Base-by-base conservation (phyloP, 2,329 filamentous ascomycete species). In the Cercospora nicotianae region DNA sequence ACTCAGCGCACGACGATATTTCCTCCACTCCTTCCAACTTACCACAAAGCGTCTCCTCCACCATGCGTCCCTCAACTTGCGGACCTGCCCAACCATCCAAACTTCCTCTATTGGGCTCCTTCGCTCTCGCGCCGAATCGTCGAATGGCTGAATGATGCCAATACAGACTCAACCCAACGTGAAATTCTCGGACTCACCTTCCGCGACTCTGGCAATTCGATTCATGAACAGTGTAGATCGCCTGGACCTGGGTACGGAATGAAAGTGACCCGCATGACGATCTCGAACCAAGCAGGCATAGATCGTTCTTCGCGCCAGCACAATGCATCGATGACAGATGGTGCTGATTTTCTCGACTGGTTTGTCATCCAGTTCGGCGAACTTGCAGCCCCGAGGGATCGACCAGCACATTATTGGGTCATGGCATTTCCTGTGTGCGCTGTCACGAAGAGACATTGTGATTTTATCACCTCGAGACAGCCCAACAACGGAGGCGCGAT, bases 391-490 rank as follows among this genome's bases (percentile, higher is more conserved):
- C 12, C 48, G 3, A 30, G 18, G 9, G 30, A 6, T 18, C 28
- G 48, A 26, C 16, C 48, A 12, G 12, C 33, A 13, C 28, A 61
- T 20, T 68, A 64, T 16, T 68, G 66, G 66, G 26, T 68, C 10
- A 28, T 68, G 20, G 66, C 66, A 31, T 65, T 68, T 26, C 62
- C 62, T 4, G 48, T 62, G 8, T 61, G 57, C 8, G 63, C 58
- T 7, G 33, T 68, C 23, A 58, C 62, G 3, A 30, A 31, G 26
- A 58, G 26, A 16, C 53, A 58, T 23, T n/a, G 26, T 10, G 30
- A 58, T 9, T 2, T 13, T n/a, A 10, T 58, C 28, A 12, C 13
- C 3, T 58, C 26, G 28, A 16, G n/a, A 30, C 18, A 51, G 45
- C 9, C 45, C 3, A 23, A 23, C 9, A 51, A 23, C 3, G 45